Evolutionary conservation across 495 filamentous ascomycete species (phyloP), one percentile per base, ranked within the genome.

Genomic region (Emericellopsis terricola): DNA sequence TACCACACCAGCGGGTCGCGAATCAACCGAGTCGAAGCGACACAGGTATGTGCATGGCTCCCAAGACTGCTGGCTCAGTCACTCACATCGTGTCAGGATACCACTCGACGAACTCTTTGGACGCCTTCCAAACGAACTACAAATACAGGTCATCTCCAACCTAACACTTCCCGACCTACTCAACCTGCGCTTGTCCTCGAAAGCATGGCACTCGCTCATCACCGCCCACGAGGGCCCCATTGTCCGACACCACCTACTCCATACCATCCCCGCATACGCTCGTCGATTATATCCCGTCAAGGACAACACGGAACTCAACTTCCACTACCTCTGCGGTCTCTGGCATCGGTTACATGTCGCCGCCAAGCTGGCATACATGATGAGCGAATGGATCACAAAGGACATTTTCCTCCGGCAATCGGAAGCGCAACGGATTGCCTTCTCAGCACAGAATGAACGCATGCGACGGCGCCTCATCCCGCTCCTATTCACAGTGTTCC

Each of bases 271-370:
- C 2, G 51, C 48, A 15, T 71, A 69, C 38, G 58, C 67, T 27
- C 57, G 59, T 38, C 57, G 58, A 15, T 51, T 69, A 15, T 71
- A 69, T 43, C 67, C 65, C 5, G 30, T 53, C 2, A 59, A 60
- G 8, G 50, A 57, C 26, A 53, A 53, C 6, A 30, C 49, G 3
- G 34, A 50, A 9, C 47, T 68, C 36, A 66, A 56, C 35, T 57
- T 71, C 20, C 67, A 69, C 37, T 64, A 71, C 31, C 53, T 71
- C 5, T 71, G 65, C 38, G 61, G 67, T 16, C 54, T 71, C 46
- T 71, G 67, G 67, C 67, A 71, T 41, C 55, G 67, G 17, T 43
- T 71, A 0, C 64, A 69, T 38, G 65, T 71, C 27, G 64, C 65
- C 19, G 51, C 58, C 3, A 71, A 71, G 39, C 46, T 71, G 8